Percentiles rank a stretch among this genome's conserved stretches.
These are phyloP conservation scores for Halteria grandinella DNA, from an alignment of 73 alveolate genomes.

Conservation along the genomic window DNA sequence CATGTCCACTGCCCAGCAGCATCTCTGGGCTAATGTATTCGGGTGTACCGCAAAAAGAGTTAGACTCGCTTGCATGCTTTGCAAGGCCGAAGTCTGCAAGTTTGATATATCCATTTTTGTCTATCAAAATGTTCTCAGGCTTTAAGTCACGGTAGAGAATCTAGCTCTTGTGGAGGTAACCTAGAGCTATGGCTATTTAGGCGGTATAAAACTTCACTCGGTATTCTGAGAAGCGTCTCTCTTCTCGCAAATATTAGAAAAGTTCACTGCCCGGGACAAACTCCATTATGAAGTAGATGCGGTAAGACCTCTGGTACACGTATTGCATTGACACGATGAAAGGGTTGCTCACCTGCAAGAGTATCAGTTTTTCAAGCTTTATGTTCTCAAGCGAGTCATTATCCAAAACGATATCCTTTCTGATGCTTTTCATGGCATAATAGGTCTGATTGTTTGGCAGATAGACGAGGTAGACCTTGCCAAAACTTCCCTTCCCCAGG, in stretches of 20 bases:
- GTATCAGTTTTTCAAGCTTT: constrained; percentile 31
- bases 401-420: constrained; percentile 35
- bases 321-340: constrained; percentile 29
- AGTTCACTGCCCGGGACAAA: constrained; percentile 74
- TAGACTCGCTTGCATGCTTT: constrained; percentile 18
- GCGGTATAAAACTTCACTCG: constrained; percentile 72
- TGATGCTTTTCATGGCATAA: constrained; percentile 48
- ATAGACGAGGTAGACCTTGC: constrained; percentile 45
- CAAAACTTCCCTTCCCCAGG: constrained; percentile 42
- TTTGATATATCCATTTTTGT: constrained; percentile 70
- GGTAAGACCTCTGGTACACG: constrained; percentile 12
- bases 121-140: constrained; percentile 74
- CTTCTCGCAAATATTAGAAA: constrained; percentile 56
- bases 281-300: constrained; percentile 63
- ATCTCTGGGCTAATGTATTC: constrained; percentile 64
- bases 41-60: constrained; percentile 47
- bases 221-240: constrained; percentile 64
- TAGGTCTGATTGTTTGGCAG: constrained; percentile 2
- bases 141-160: constrained; percentile 72
- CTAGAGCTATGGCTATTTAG: constrained; percentile 69
- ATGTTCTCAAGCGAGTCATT: constrained; percentile 29
- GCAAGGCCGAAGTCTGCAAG: constrained; percentile 79
- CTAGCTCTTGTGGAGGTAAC: constrained; percentile 68
- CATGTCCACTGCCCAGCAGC: constrained; percentile 59
- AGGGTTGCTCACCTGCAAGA: constrained; percentile 26